Evolutionary conservation across 192 early-diverging fungal genomes (phyloP).

Genomic region (Coemansia umbellata): DNA sequence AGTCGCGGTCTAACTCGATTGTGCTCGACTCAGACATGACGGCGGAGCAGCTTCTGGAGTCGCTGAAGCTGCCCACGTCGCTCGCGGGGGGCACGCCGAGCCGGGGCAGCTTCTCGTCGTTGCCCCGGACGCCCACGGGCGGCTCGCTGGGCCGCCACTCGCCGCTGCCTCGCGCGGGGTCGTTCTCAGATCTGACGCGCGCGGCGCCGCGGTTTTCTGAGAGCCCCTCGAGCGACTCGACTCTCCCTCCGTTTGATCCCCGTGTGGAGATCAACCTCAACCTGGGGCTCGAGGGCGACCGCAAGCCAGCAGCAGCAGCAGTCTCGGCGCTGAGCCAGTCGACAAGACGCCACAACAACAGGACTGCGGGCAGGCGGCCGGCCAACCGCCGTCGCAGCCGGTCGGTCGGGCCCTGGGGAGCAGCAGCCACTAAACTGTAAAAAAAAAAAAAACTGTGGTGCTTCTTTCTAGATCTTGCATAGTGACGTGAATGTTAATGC

Average conservation of each 20-base stretch:
- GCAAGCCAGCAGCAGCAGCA: background rate
- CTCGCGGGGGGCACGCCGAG: conserved; percentile 7
- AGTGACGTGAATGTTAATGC: no score
- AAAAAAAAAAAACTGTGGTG: no score
- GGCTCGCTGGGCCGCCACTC: conserved; percentile 35
- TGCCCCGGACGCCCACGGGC: background rate
- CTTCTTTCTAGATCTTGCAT: no score
- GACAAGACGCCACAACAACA: background rate
- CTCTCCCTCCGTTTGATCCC: conserved; percentile 20
- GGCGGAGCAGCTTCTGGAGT: conserved; percentile 42
- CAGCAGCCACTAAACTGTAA: no score
- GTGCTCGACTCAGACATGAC: conserved; percentile 33
- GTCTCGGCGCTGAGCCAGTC: background rate
- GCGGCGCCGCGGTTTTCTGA: conserved; percentile 7
- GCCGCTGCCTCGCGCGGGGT: conserved; percentile 24
- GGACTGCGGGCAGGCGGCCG: conserved; percentile 1
- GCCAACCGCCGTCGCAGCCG: conserved; percentile 27
- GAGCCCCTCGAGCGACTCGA: conserved; percentile 21
- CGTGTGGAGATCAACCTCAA: conserved; percentile 22
- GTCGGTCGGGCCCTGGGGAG: conserved; percentile 36
- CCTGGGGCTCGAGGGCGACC: conserved; percentile 20
- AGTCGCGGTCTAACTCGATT: conserved; percentile 17
- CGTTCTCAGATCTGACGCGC: conserved; percentile 17
- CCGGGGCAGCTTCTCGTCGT: background rate
- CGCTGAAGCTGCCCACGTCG: conserved; percentile 37